Evolutionary conservation across 768 basidiomycete species (phyloP), one percentile per base, ranked within the genome.

Genomic region (Saitozyma podzolica): DNA sequence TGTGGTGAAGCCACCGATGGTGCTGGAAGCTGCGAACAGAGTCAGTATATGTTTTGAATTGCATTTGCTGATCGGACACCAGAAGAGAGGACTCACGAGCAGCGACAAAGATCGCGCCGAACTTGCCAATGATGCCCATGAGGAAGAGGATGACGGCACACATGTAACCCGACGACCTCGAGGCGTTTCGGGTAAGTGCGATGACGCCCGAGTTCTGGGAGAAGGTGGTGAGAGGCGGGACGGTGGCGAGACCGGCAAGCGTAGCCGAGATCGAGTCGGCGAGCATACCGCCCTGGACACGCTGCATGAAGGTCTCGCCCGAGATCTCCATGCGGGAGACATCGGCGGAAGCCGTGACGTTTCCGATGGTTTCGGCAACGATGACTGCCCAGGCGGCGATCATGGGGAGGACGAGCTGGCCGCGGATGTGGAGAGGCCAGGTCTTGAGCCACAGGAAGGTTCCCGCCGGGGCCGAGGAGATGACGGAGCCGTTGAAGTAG

Each of bases 131-230:
- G 17, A 65, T 47, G 19, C 67, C 64, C 67, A 68, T 68, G 53
- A 68, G 49, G 61, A 68, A 64, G 29, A 68, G 51, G 59, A 68
- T 58, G 48, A 54, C 52, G 16, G 66, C 66, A 40, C 66, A 68
- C 63, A 64, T 64, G 56, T 64, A 68, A 9, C 66, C 66, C 3
- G 63, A 64, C 8, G 42, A 43, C 29, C 59, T 48, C 14, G 63
- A 64, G 17, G 66, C 66, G 52, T 68, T 68, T 43, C 66, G 58
- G 10, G 66, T 68, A 13, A 68, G 49, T 39, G 66, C 66, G 56
- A 68, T 68, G 43, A 68, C 66, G 47, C 66, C 66, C 13, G 66
- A 64, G 59, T 68, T 68, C 48, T 68, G 66, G 56, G 66, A 68
- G 63, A 68, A 68, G 20, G 66, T 68, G 17, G 66, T 68, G 40